phyloP scores from a whole-genome alignment of 331 rosid genomes.

The Pyracantha coccinea region DNA sequence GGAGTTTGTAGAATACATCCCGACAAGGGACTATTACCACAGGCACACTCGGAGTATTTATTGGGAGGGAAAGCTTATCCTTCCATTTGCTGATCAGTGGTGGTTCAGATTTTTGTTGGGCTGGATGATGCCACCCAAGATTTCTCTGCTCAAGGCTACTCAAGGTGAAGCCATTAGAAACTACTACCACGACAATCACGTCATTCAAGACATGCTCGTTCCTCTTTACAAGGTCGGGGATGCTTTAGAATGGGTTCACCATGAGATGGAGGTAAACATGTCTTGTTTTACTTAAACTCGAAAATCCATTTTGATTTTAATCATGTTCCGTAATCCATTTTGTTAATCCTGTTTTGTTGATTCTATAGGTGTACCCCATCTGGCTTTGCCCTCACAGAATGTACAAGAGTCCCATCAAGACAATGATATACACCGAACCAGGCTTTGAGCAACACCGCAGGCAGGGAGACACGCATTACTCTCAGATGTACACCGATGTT shows the following conservation, averaged over 20 bases:
- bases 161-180: constrained; percentile 97
- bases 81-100: constrained; percentile 89
- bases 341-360: constrained; percentile 1
- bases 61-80: constrained; percentile 99
- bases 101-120: constrained; percentile 90
- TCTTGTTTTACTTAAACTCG: neutral
- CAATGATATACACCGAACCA: constrained; percentile 80
- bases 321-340: neutral
- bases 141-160: constrained; percentile 95
- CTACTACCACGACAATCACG: constrained; percentile 95
- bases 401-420: constrained; percentile 64
- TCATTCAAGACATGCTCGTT: constrained; percentile 94
- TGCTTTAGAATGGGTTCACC: constrained; percentile 92
- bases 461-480: constrained; percentile 77
- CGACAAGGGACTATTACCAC: constrained; percentile 89
- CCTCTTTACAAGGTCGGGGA: constrained; percentile 91
- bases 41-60: constrained; percentile 92
- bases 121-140: constrained; percentile 99
- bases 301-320: neutral
- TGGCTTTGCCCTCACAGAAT: constrained; percentile 93
- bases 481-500: constrained; percentile 92
- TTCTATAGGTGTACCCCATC: constrained; percentile 66
- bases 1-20: constrained; percentile 78
- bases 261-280: constrained; percentile 78
- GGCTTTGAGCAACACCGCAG: constrained; percentile 82